Percentiles rank a stretch among this genome's conserved stretches.
Evolutionary conservation across 805 yeast genomes (phyloP).

Genomic region (Tetrapisispora arboricola): DNA sequence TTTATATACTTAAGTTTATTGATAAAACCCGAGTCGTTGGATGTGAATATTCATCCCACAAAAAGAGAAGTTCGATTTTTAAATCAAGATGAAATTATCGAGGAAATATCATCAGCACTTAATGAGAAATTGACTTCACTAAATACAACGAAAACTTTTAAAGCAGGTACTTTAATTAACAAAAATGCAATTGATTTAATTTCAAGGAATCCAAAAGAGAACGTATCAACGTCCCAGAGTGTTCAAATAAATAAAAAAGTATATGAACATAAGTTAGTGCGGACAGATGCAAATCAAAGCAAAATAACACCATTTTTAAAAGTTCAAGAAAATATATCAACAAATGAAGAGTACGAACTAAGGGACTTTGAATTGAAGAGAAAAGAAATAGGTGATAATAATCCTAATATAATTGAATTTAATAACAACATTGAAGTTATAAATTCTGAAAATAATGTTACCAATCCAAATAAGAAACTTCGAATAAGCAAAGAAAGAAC

Average conservation of each 20-base stretch:
- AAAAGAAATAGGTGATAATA: not conserved
- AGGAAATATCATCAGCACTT: conserved; percentile 39
- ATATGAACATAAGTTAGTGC: conserved; percentile 27
- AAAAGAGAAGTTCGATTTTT: conserved; percentile 84
- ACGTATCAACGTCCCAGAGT: not conserved
- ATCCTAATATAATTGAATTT: too few species aligned
- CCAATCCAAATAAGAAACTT: too few species aligned
- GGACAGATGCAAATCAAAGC: conserved; percentile 27
- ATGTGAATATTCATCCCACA: conserved; percentile 94
- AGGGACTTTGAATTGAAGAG: not conserved
- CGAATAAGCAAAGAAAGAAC: too few species aligned
- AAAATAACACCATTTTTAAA: conserved; percentile 23
- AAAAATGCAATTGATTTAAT: conserved; percentile 17
- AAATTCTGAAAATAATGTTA: too few species aligned
- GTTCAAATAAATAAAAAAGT: conserved; percentile 13
- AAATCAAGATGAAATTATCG: conserved; percentile 77
- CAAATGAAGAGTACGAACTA: not conserved
- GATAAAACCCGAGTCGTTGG: conserved; percentile 61
- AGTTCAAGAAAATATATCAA: not conserved
- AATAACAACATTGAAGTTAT: too few species aligned
- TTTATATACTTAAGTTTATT: conserved; percentile 67
- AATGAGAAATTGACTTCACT: conserved; percentile 42
- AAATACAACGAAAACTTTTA: conserved; percentile 60
- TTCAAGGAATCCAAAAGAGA: not conserved
- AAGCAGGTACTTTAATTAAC: conserved; percentile 45